A percentile compares a stretch with the other conserved stretches of the same genome.
These are phyloP conservation scores for Alternaria ethzedia DNA, from an alignment of 2,329 filamentous ascomycete genomes.

Conservation along the genomic window DNA sequence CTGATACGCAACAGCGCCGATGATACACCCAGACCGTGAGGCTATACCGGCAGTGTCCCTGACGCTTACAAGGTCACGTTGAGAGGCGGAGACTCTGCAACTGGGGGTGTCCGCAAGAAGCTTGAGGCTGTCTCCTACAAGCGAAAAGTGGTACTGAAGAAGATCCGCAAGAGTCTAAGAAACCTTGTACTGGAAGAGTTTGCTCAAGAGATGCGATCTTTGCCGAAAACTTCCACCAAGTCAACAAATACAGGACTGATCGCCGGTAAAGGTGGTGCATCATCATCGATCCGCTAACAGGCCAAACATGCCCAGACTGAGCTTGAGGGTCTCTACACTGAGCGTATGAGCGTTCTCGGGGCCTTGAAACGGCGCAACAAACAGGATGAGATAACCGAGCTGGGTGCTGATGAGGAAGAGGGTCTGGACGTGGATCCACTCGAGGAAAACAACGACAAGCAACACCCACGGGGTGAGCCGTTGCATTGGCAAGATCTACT, in stretches of 20 bases:
- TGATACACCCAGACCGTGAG: neutral
- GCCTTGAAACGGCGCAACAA: neutral
- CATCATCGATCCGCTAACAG: neutral
- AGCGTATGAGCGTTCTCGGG: neutral
- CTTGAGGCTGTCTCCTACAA: neutral
- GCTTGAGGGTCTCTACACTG: neutral
- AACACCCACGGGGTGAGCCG: neutral
- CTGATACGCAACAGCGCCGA: neutral
- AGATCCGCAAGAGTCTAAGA: neutral
- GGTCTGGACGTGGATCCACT: neutral
- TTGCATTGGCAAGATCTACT: neutral
- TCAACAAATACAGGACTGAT: neutral
- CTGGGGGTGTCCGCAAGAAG: neutral
- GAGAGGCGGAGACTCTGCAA: neutral
- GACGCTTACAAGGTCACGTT: neutral
- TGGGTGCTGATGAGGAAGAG: neutral
- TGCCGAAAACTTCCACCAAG: neutral
- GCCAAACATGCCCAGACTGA: neutral
- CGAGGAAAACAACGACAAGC: neutral
- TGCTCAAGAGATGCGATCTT: neutral
- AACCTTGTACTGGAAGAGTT: neutral
- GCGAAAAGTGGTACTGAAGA: neutral
- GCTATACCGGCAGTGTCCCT: neutral
- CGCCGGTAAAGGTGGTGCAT: neutral
- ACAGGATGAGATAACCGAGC: neutral